Percentiles rank a stretch among this genome's conserved stretches.
Conservation (phyloP, 768 basidiomycete genomes). For the Suillus subaureus region DNA sequence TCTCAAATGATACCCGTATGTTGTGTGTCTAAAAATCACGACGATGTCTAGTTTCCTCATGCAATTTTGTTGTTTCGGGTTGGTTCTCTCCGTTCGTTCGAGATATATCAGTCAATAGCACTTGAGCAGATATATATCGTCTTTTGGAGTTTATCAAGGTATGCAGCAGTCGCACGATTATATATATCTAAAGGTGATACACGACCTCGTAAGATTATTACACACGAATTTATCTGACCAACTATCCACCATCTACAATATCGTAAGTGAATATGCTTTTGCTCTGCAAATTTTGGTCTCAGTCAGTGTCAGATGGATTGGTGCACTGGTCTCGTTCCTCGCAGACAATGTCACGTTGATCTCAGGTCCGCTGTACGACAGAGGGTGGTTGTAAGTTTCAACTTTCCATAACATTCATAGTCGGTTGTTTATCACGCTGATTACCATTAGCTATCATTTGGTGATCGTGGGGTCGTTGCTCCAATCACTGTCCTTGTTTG, state of each 20-base stretch:
- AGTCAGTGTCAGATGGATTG: too few species aligned
- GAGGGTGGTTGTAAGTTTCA: constrained; percentile 29
- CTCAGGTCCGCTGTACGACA: constrained; percentile 37
- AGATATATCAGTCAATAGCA: background rate
- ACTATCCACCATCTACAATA: constrained; percentile 29
- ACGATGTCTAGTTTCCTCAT: constrained; percentile 19
- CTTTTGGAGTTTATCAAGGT: constrained; percentile 38
- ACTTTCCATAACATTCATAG: too few species aligned
- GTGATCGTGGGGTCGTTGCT: constrained; percentile 19
- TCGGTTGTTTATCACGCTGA: background rate
- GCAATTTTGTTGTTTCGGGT: constrained; percentile 32
- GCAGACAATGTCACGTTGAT: too few species aligned
- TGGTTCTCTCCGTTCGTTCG: background rate
- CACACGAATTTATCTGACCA: constrained; percentile 28
- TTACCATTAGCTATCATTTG: constrained; percentile 9
- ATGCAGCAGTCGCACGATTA: too few species aligned
- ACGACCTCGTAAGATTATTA: constrained; percentile 33
- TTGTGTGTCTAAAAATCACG: background rate
- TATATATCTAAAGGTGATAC: background rate
- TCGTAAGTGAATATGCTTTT: constrained; percentile 20
- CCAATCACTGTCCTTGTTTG: constrained; percentile 30
- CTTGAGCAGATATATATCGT: constrained; percentile 24
- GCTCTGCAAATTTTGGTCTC: too few species aligned
- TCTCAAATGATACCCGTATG: background rate
- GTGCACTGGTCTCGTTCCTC: too few species aligned